Base-by-base conservation (phyloP, 2,329 filamentous ascomycete species). In the Alternaria sp. region DNA sequence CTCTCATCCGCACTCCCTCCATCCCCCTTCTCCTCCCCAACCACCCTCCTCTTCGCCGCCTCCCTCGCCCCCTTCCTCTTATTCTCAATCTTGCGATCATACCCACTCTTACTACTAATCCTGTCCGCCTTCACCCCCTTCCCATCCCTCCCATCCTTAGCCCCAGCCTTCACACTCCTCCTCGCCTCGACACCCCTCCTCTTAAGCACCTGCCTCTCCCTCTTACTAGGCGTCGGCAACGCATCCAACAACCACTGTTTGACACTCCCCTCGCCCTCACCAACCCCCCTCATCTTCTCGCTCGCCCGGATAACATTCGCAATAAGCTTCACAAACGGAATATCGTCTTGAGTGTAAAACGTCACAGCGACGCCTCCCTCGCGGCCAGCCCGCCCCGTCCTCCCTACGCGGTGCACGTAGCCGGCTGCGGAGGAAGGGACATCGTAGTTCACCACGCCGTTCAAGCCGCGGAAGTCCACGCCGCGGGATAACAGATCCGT, bases 391-490 rank as follows among this genome's bases (percentile, higher is more conserved):
- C 96, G 87, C 0, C 95, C 96, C 0, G 96, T 98, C 50, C 96
- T 88, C 0, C 96, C 96, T 0, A 96, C 93, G 11, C 96, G 92
- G 81, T 99, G 96, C 7, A 99, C 91, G 76, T 99, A 99, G 1
- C 89, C 89, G 0, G 94, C 95, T 6, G 91, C 91, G 0, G 92
- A 94, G n/a, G 90, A 93, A 0, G 96, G 96, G 9, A 97, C 93
- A 79, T 99, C 96, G 81, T 97, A 99, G 81, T 98, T 99, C 55
- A 99, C 92, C 0, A 99, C 94, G 49, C 94, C 93, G 74, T 97
- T 97, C 67, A 99, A 90, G 54, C 96, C 96, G 9, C 92, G 89
- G 82, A 99, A 97, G 80, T 99, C 96, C 44, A 99, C 90, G 19
- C 96, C 96, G 32, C 96, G 91, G 15, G 94, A 91, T 11, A 99